These are phyloP conservation scores for Zygotorulaspora florentina DNA, from an alignment of 805 yeast species.

Conservation along the genomic window DNA sequence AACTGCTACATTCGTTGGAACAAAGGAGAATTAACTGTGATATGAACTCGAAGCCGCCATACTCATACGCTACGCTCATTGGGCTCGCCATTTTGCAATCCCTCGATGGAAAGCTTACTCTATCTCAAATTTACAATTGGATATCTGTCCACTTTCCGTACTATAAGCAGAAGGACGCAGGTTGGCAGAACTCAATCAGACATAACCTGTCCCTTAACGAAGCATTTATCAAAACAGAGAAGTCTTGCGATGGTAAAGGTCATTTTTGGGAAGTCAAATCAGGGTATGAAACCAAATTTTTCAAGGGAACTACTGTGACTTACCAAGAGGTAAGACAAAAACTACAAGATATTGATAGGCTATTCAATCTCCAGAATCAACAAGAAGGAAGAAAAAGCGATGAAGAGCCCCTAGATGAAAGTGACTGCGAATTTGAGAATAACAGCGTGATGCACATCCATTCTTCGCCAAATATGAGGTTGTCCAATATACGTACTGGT, in stretches of 20 bases:
- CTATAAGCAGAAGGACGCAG: slow-evolving; percentile 79
- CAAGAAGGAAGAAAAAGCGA: not conserved
- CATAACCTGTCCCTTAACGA: slow-evolving; percentile 91
- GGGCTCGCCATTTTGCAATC: slow-evolving; percentile 89
- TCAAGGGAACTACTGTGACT: slow-evolving; percentile 43
- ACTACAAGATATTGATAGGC: slow-evolving; percentile 19
- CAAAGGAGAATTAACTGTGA: slow-evolving; percentile 17
- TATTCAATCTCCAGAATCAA: slow-evolving; percentile 5
- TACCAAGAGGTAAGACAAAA: slow-evolving; percentile 23
- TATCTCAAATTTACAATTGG: slow-evolving; percentile 88
- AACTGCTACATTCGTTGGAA: slow-evolving; percentile 26
- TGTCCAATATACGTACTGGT: slow-evolving; percentile 7
- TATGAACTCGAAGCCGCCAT: slow-evolving; percentile 67
- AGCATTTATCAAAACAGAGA: slow-evolving; percentile 83
- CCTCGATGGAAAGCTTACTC: slow-evolving; percentile 63
- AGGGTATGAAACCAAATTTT: slow-evolving; percentile 79
- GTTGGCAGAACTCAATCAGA: slow-evolving; percentile 97
- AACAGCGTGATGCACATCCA: slow-evolving; percentile 6
- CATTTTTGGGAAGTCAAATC: slow-evolving; percentile 89
- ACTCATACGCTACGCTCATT: slow-evolving; percentile 87
- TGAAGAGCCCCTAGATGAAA: slow-evolving; percentile 11
- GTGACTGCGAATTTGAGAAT: slow-evolving; percentile 10
- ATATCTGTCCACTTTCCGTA: slow-evolving; percentile 79
- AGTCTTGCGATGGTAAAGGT: slow-evolving; percentile 80
- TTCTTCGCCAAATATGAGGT: slow-evolving; percentile 12